Percentiles rank a stretch among this genome's conserved stretches.
phyloP scores from a whole-genome alignment of 2,329 filamentous ascomycete species.

The Cytospora chrysosperma region DNA sequence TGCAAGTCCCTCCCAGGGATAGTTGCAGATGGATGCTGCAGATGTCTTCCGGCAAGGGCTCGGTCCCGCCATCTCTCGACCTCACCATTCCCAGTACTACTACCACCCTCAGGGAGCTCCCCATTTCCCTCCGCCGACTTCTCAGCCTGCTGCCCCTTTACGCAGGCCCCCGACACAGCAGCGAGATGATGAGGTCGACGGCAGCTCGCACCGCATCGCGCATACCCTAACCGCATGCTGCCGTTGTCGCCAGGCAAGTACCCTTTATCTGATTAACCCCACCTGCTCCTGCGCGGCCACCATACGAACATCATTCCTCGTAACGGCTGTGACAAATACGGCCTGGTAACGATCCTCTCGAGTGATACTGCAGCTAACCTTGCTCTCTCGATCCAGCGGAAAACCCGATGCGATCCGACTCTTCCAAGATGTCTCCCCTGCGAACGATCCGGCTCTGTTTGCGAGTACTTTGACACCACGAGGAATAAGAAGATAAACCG shows the following conservation, averaged over 20 bases:
- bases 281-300: neutral
- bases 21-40: conserved; percentile 54
- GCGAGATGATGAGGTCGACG: conserved; percentile 50
- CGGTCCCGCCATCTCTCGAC: conserved; percentile 47
- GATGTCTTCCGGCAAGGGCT: conserved; percentile 61
- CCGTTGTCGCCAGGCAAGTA: conserved; percentile 71
- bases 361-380: conserved; percentile 13
- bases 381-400: conserved; percentile 60
- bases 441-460: conserved; percentile 84
- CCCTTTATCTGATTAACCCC: conserved; percentile 1
- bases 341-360: neutral
- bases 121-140: conserved; percentile 27
- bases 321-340: neutral
- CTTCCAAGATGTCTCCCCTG: conserved; percentile 90
- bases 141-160: conserved; percentile 22
- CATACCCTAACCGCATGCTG: conserved; percentile 80
- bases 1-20: conserved; percentile 1
- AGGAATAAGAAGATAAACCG: conserved; percentile 85
- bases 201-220: conserved; percentile 62
- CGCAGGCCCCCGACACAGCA: conserved; percentile 31
- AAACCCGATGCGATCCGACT: conserved; percentile 92
- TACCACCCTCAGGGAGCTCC: conserved; percentile 32
- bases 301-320: neutral
- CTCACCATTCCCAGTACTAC: conserved; percentile 36
- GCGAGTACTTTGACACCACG: conserved; percentile 92